Base-by-base conservation (phyloP, 2,329 filamentous ascomycete species). In the Grosmannia penicillata region DNA sequence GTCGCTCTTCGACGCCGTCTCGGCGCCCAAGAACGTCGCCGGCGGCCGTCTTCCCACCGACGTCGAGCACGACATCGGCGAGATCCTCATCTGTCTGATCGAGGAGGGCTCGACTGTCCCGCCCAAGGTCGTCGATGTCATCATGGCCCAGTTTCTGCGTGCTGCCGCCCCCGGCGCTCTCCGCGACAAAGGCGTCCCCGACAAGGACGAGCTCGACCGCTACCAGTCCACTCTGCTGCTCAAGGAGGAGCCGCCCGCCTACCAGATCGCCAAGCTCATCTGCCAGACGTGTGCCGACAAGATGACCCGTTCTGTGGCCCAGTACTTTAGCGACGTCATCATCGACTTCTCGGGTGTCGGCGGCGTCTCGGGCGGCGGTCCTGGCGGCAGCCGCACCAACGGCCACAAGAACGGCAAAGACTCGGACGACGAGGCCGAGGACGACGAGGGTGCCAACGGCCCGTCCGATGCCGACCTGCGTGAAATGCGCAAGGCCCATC, bases 281-380 rank as follows among this genome's bases (percentile, higher is more conserved):
- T 98, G 91, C 63, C 91, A 86, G 51, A 73, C 73, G 15, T 93
- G 79, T 48, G 76, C 83, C 1, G 89, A 95, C 49, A 93, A 93
- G 58, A 95, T 98, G 89, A 80, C 85, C 1, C 80, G 86, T 44
- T 85, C 93, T 48, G 80, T 96, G 40, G 89, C 85, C 48, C 86
- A 93, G 52, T 98, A 96, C 56, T 98, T 98, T 56, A 93, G 86
- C 58, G 86, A 93, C 40, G 86, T 96, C 37, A 93, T 98, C 41
- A 77, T 96, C 44, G 86, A 95, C 53, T 82, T 86, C 4, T 86
- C 78, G 27, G 72, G 71, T 5, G 63, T 68, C 39, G 71, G 70
- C 43, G 70, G 68, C 28, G 64, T 67, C 15, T 22, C 5, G 10
- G 33, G 33, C 33, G 37, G 4, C 13, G 19, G 33, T 4, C 15